phyloP scores from a whole-genome alignment of 2,329 filamentous ascomycete species.

The Clarireedia paspali region DNA sequence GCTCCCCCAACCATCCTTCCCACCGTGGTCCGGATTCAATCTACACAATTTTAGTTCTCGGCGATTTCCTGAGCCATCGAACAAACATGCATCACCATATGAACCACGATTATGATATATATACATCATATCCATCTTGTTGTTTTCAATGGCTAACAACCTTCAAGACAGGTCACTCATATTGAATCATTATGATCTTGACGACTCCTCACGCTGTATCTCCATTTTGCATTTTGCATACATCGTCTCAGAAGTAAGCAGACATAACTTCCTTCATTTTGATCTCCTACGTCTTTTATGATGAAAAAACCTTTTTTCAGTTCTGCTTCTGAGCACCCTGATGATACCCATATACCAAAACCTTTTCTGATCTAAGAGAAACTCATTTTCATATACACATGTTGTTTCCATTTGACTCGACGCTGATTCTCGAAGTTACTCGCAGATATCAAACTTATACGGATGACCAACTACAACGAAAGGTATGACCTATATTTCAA shows the following conservation, averaged over 20 bases:
- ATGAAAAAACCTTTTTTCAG: slow-evolving; percentile 60
- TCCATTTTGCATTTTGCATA: not conserved
- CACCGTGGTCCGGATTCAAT: slow-evolving; percentile 3
- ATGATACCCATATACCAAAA: slow-evolving; percentile 61
- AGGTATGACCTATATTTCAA: slow-evolving; percentile 17
- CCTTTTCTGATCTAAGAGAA: slow-evolving; percentile 42
- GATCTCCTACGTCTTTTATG: slow-evolving; percentile 36
- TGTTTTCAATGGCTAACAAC: slow-evolving; percentile 16
- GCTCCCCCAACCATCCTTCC: not conserved
- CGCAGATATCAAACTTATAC: not conserved
- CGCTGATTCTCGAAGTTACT: slow-evolving; percentile 2
- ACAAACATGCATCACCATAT: slow-evolving; percentile 72
- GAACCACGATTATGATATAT: slow-evolving; percentile 35
- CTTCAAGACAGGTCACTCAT: not conserved
- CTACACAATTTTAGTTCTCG: slow-evolving; percentile 21
- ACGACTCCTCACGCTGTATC: not conserved
- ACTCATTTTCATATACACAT: slow-evolving; percentile 7
- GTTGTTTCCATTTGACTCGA: not conserved
- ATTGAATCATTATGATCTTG: not conserved
- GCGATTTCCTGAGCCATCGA: slow-evolving; percentile 31
- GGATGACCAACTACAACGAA: not conserved
- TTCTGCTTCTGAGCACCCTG: slow-evolving; percentile 69
- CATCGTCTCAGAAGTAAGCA: not conserved
- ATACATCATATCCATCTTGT: slow-evolving; percentile 9
- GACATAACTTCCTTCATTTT: not conserved